phyloP scores from a whole-genome alignment of 768 basidiomycete genomes.

The Leccinellum albellum region DNA sequence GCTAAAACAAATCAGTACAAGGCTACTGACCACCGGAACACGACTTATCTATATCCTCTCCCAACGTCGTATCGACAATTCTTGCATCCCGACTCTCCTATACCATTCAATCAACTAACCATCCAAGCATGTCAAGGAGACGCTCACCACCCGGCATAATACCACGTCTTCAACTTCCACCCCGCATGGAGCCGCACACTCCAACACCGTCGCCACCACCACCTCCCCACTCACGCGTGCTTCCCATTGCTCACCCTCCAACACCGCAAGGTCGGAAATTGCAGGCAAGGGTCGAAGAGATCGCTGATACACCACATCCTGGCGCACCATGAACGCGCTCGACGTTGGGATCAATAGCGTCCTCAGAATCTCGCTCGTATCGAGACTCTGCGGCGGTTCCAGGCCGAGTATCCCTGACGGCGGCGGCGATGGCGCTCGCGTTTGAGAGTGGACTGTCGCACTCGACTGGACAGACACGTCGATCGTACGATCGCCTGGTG shows the following conservation, averaged over 20 bases:
- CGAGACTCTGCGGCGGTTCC: constrained; percentile 21
- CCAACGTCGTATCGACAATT: constrained; percentile 52
- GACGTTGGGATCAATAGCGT: constrained; percentile 57
- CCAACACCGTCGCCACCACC: constrained; percentile 47
- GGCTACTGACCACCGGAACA: constrained; percentile 44
- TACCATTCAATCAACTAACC: neutral
- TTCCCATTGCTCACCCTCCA: constrained; percentile 49
- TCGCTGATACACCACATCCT: constrained; percentile 53
- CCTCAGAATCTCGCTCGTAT: neutral
- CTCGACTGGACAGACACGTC: constrained; percentile 79
- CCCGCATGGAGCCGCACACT: constrained; percentile 53
- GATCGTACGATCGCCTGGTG: constrained; percentile 65
- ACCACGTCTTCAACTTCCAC: constrained; percentile 49
- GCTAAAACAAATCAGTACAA: neutral
- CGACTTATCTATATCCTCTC: constrained; percentile 38
- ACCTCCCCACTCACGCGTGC: constrained; percentile 53
- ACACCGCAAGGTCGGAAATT: constrained; percentile 51
- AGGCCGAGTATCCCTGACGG: constrained; percentile 3
- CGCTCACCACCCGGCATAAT: constrained; percentile 47
- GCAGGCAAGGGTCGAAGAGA: constrained; percentile 40
- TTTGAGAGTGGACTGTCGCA: constrained; percentile 13
- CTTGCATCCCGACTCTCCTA: constrained; percentile 45
- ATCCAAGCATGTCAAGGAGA: neutral
- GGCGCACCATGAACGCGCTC: constrained; percentile 54
- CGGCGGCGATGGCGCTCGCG: neutral